Evolutionary conservation across 495 filamentous ascomycete genomes (phyloP).

Genomic region (Trichodelitschia bisporula): DNA sequence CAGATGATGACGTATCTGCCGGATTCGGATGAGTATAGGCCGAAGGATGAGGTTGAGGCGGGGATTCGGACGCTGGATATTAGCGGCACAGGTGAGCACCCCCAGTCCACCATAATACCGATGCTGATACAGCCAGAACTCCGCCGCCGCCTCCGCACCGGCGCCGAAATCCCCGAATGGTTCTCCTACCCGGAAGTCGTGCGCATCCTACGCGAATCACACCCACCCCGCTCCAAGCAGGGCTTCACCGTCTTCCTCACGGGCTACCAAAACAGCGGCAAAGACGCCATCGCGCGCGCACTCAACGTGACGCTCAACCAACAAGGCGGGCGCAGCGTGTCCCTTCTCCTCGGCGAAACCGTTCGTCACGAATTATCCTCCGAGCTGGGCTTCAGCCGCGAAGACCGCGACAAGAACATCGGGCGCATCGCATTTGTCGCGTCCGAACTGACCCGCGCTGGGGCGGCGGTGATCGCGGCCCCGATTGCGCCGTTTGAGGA

Average conservation of each 20-base stretch:
- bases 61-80: slow-evolving; percentile 88
- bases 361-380: slow-evolving; percentile 82
- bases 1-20: slow-evolving; percentile 98
- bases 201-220: slow-evolving; percentile 79
- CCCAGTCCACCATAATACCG: neutral
- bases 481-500: slow-evolving; percentile 89
- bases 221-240: slow-evolving; percentile 67
- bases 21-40: slow-evolving; percentile 86
- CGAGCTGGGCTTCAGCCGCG: slow-evolving; percentile 81
- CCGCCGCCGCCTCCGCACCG: slow-evolving; percentile 65
- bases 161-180: slow-evolving; percentile 91
- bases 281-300: slow-evolving; percentile 86
- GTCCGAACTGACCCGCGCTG: slow-evolving; percentile 73
- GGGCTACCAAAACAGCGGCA: slow-evolving; percentile 87
- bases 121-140: slow-evolving; percentile 30
- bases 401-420: slow-evolving; percentile 90
- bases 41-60: slow-evolving; percentile 63
- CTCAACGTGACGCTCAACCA: slow-evolving; percentile 96
- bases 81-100: slow-evolving; percentile 39
- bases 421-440: slow-evolving; percentile 92
- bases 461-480: slow-evolving; percentile 85
- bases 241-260: slow-evolving; percentile 98
- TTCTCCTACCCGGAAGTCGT: slow-evolving; percentile 99
- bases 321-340: slow-evolving; percentile 85
- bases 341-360: slow-evolving; percentile 81